These are phyloP conservation scores for Aspergillus aculeatus DNA, from an alignment of 2,329 filamentous ascomycete genomes.

Conservation along the genomic window DNA sequence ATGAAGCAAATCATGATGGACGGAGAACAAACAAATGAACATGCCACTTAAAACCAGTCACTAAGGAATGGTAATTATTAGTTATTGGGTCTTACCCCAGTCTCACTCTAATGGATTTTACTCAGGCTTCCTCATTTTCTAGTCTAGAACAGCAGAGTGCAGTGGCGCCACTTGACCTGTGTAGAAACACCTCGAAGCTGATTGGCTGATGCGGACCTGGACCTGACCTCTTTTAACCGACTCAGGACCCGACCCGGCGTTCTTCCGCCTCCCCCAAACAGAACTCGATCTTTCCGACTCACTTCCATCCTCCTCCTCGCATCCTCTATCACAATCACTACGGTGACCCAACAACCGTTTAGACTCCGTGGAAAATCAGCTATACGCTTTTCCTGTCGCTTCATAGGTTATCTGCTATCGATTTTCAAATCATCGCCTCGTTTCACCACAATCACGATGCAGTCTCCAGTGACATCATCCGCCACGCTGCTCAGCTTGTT, in stretches of 20 bases:
- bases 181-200: slow-evolving; percentile 40
- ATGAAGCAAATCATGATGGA: not conserved
- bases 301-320: slow-evolving; percentile 11
- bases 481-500: slow-evolving; percentile 41
- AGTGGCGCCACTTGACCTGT: slow-evolving; percentile 33
- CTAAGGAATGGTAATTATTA: not conserved
- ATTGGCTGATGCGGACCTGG: slow-evolving; percentile 36
- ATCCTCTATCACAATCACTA: not conserved
- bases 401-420: slow-evolving; percentile 17
- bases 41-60: not conserved
- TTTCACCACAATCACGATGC: slow-evolving; percentile 35
- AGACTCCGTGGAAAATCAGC: slow-evolving; percentile 7
- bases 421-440: slow-evolving; percentile 13
- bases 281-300: slow-evolving; percentile 12
- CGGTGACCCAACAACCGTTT: slow-evolving; percentile 10
- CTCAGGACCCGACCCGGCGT: slow-evolving; percentile 10
- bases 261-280: slow-evolving; percentile 26
- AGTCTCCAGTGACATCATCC: slow-evolving; percentile 49
- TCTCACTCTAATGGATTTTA: not conserved
- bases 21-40: not conserved
- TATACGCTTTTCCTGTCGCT: slow-evolving; percentile 11
- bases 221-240: slow-evolving; percentile 26
- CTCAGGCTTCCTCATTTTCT: too few species aligned
- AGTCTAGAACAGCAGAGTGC: slow-evolving; percentile 6
- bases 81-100: not conserved